Conservation (phyloP, 257 asterid genomes). For the Plantago elongata region DNA sequence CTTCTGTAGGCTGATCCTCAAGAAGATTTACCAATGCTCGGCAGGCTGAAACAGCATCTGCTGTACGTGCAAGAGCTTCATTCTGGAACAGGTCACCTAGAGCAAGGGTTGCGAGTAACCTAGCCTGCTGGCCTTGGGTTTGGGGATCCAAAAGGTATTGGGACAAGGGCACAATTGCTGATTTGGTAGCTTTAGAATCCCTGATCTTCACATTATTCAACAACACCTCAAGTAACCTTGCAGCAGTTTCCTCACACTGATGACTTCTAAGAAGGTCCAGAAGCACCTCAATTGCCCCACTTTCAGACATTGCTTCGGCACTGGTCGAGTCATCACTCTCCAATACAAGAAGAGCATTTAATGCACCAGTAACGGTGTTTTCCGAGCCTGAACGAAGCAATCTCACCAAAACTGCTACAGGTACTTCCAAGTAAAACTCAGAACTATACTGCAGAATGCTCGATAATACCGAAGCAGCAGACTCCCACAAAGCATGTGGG, state of each 20-base stretch:
- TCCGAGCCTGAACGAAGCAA: conserved; percentile 87
- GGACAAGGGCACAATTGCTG: conserved; percentile 85
- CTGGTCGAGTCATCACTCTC: conserved; percentile 95
- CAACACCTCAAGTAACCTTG: conserved; percentile 84
- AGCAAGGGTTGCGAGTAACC: conserved; percentile 92
- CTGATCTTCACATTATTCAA: conserved; percentile 89
- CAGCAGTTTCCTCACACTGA: conserved; percentile 95
- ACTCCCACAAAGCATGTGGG: conserved; percentile 89
- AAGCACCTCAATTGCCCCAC: conserved; percentile 95
- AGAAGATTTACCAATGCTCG: conserved; percentile 95
- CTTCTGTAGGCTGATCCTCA: conserved; percentile 99
- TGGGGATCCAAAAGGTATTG: conserved; percentile 99
- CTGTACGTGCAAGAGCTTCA: conserved; percentile 84
- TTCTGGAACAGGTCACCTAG: conserved; percentile 95
- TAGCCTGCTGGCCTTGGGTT: conserved; percentile 97
- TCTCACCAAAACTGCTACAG: conserved; percentile 88
- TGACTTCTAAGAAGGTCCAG: conserved; percentile 88
- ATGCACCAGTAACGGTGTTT: conserved; percentile 76
- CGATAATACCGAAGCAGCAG: conserved; percentile 90
- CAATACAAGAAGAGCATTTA: conserved; percentile 90
- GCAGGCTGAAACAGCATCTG: conserved; percentile 97
- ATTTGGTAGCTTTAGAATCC: conserved; percentile 85
- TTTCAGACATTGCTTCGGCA: conserved; percentile 98
- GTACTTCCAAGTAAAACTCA: conserved; percentile 94
- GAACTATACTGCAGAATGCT: conserved; percentile 90